Conservation (phyloP, 192 early-diverging fungal genomes). For the Coemansia nantahalensis region DNA sequence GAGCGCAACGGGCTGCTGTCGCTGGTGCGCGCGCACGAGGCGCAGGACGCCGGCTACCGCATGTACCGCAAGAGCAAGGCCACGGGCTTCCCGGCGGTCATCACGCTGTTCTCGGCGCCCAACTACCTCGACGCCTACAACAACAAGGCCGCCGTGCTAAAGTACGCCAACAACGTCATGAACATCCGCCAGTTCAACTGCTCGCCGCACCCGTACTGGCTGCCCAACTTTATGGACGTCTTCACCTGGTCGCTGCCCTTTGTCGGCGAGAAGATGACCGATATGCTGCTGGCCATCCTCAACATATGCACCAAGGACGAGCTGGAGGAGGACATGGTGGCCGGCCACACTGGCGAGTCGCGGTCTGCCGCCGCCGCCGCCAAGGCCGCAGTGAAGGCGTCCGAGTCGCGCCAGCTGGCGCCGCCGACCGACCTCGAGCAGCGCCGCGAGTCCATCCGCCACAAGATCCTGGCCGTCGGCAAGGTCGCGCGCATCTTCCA, state of each 20-base stretch:
- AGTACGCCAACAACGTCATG: slow-evolving; percentile 93
- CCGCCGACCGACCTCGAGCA: slow-evolving; percentile 57
- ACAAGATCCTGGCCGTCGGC: slow-evolving; percentile 83
- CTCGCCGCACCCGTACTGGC: slow-evolving; percentile 96
- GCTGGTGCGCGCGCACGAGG: slow-evolving; percentile 93
- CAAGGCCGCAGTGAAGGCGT: slow-evolving; percentile 1
- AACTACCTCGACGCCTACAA: slow-evolving; percentile 99
- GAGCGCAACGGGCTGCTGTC: slow-evolving; percentile 83
- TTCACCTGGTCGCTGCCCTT: slow-evolving; percentile 98
- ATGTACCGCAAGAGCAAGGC: slow-evolving; percentile 97
- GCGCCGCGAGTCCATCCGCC: slow-evolving; percentile 24
- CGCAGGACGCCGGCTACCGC: slow-evolving; percentile 95
- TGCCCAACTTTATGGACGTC: slow-evolving; percentile 99
- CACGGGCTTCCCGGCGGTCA: slow-evolving; percentile 93
- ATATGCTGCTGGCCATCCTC: slow-evolving; percentile 93
- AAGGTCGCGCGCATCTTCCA: slow-evolving; percentile 88
- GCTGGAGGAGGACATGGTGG: slow-evolving; percentile 34
- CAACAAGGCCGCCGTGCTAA: slow-evolving; percentile 95
- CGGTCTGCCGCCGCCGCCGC: not conserved
- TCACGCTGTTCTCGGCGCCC: slow-evolving; percentile 98
- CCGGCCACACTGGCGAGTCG: not conserved
- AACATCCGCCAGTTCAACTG: slow-evolving; percentile 97
- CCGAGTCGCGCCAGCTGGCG: not conserved
- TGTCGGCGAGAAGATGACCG: slow-evolving; percentile 97
- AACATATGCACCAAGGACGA: slow-evolving; percentile 97